Percentiles rank a stretch among this genome's conserved stretches.
These are phyloP conservation scores for Epithemia pelagica DNA, from an alignment of 108 stramenopile species.

Conservation along the genomic window DNA sequence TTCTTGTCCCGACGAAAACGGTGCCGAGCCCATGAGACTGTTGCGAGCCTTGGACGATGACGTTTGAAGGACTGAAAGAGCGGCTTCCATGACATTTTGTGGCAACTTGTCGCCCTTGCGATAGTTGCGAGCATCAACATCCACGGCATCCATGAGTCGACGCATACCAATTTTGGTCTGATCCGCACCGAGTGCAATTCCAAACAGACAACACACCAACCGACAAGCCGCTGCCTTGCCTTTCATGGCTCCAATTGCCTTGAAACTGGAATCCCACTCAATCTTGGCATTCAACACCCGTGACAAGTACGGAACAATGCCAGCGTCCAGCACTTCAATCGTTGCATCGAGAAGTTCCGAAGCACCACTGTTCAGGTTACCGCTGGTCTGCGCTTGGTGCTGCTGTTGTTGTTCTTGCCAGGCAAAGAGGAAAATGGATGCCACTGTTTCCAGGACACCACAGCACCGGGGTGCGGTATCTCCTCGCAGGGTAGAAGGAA, in stretches of 20 bases:
- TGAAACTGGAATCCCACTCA: slow-evolving; percentile 51
- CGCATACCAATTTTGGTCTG: slow-evolving; percentile 41
- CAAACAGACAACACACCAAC: slow-evolving; percentile 61
- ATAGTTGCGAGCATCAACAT: slow-evolving; percentile 40
- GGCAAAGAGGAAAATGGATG: slow-evolving; percentile 48
- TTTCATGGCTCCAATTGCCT: slow-evolving; percentile 56
- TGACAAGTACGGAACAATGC: slow-evolving; percentile 48
- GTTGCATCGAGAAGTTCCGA: slow-evolving; percentile 46
- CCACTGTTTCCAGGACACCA: slow-evolving; percentile 56
- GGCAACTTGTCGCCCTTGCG: slow-evolving; percentile 18
- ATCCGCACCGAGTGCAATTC: slow-evolving; percentile 51
- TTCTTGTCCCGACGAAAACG: slow-evolving; percentile 13
- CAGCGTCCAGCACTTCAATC: slow-evolving; percentile 66
- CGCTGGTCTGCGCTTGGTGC: not conserved
- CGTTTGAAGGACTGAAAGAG: slow-evolving; percentile 32
- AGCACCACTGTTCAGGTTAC: slow-evolving; percentile 15
- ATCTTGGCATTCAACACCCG: slow-evolving; percentile 52
- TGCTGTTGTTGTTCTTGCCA: slow-evolving; percentile 37
- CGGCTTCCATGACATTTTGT: slow-evolving; percentile 40
- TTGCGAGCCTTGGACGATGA: slow-evolving; percentile 21
- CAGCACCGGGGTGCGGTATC: slow-evolving; percentile 58
- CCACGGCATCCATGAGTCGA: slow-evolving; percentile 62
- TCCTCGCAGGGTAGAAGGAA: slow-evolving; percentile 55
- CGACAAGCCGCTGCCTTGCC: slow-evolving; percentile 44
- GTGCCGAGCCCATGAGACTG: slow-evolving; percentile 22